phyloP scores from a whole-genome alignment of 2,329 filamentous ascomycete genomes.

The Aspergillus sp. region DNA sequence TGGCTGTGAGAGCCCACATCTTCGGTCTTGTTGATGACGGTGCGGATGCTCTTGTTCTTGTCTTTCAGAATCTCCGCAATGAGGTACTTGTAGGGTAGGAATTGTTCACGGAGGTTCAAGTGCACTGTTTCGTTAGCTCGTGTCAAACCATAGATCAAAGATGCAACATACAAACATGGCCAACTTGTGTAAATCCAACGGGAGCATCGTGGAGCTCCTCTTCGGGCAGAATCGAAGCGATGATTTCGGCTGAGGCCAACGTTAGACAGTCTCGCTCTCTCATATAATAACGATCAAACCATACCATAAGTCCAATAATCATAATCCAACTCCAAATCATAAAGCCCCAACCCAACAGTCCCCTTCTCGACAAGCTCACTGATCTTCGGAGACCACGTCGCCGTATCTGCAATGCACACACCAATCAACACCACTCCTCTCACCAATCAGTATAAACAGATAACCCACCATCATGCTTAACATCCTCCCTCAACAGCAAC shows the following conservation, averaged over 20 bases:
- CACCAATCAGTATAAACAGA: slow-evolving; percentile 8
- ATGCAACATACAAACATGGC: slow-evolving; percentile 66
- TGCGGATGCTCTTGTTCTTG: slow-evolving; percentile 77
- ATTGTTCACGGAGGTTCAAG: slow-evolving; percentile 79
- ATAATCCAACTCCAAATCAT: slow-evolving; percentile 72
- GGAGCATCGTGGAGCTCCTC: slow-evolving; percentile 77
- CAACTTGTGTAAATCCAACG: slow-evolving; percentile 79
- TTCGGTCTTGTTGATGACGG: slow-evolving; percentile 94
- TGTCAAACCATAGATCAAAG: background rate
- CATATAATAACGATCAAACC: slow-evolving; percentile 20
- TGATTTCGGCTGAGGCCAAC: slow-evolving; percentile 65
- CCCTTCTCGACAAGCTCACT: slow-evolving; percentile 63
- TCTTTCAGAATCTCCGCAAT: slow-evolving; percentile 83
- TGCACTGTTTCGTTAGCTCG: slow-evolving; percentile 56
- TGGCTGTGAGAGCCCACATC: slow-evolving; percentile 79
- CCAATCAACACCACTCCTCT: slow-evolving; percentile 1
- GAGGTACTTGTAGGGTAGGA: slow-evolving; percentile 77
- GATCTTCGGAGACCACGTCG: slow-evolving; percentile 71
- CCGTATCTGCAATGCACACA: slow-evolving; percentile 50
- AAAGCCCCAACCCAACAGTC: slow-evolving; percentile 69
- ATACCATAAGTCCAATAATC: slow-evolving; percentile 78
- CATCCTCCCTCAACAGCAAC: slow-evolving; percentile 32
- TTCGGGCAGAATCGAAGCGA: slow-evolving; percentile 74
- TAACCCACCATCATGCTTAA: slow-evolving; percentile 39
- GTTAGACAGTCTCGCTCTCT: background rate